A percentile compares a stretch with the other conserved stretches of the same genome.
Evolutionary conservation across 1,284 basidiomycete genomes (phyloP).

Genomic region (Fomitopsis pinicola): DNA sequence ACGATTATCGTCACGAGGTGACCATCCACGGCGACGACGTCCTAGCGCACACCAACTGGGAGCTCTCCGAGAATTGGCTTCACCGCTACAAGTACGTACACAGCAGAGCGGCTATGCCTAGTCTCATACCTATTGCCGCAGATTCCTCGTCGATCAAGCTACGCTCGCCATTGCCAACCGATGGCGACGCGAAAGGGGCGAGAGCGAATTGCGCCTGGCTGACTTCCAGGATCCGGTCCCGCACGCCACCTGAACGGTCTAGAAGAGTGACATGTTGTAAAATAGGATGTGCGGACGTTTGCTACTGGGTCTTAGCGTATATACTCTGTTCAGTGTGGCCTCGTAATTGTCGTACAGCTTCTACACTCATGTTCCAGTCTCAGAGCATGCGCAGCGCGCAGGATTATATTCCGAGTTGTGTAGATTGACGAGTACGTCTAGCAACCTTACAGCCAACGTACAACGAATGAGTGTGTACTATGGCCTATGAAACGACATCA

Average conservation of each 20-base stretch:
- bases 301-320: not conserved
- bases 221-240: slow-evolving; percentile 43
- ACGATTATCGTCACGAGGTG: slow-evolving; percentile 62
- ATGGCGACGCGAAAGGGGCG: slow-evolving; percentile 74
- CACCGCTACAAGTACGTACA: slow-evolving; percentile 68
- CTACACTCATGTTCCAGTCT: too few relatives aligned
- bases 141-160: slow-evolving; percentile 65
- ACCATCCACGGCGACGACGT: slow-evolving; percentile 87
- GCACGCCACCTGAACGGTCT: not conserved
- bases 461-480: not conserved
- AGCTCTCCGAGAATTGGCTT: slow-evolving; percentile 80
- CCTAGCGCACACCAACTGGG: slow-evolving; percentile 84
- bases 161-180: slow-evolving; percentile 65
- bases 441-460: not conserved
- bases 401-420: not conserved
- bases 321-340: not conserved
- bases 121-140: slow-evolving; percentile 24
- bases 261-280: not conserved
- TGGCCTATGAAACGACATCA: not conserved
- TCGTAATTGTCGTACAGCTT: not conserved
- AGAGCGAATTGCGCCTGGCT: slow-evolving; percentile 52
- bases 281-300: not conserved
- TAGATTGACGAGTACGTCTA: not conserved
- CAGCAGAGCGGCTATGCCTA: not conserved
- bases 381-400: too few relatives aligned